Percentiles rank a stretch among this genome's conserved stretches.
Conservation (phyloP, 2,329 filamentous ascomycete species). For the Arthroderma sp. region DNA sequence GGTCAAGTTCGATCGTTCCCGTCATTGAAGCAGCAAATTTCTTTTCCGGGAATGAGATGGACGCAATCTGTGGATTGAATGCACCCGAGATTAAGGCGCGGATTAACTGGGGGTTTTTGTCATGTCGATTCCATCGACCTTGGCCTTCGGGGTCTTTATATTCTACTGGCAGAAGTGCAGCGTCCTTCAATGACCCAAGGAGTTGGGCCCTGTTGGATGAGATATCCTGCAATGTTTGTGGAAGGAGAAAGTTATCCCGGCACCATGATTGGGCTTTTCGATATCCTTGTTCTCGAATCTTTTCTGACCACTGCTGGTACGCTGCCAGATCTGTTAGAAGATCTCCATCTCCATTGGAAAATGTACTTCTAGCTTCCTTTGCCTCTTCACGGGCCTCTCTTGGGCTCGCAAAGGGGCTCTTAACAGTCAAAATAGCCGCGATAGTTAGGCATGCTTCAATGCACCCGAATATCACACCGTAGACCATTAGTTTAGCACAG, state of each 20-base stretch:
- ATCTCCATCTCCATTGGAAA: constrained; percentile 70
- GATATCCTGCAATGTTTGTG: constrained; percentile 77
- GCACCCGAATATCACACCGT: constrained; percentile 86
- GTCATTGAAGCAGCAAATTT: constrained; percentile 82
- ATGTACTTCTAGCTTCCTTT: constrained; percentile 60
- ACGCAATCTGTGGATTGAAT: constrained; percentile 74
- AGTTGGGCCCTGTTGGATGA: constrained; percentile 77
- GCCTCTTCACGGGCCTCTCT: constrained; percentile 72
- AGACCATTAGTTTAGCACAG: constrained; percentile 89
- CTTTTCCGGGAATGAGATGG: constrained; percentile 89
- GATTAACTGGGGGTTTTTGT: constrained; percentile 41
- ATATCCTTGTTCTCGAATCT: constrained; percentile 40
- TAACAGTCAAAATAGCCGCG: constrained; percentile 80
- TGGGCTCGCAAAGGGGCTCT: constrained; percentile 75
- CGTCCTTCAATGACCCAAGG: constrained; percentile 70
- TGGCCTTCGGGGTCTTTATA: constrained; percentile 27
- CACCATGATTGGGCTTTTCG: constrained; percentile 56
- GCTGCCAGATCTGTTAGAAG: constrained; percentile 76
- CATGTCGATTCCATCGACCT: constrained; percentile 28
- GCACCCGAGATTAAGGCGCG: constrained; percentile 61
- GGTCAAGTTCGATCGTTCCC: constrained; percentile 84
- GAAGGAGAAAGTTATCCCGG: constrained; percentile 70
- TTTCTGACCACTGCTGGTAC: constrained; percentile 68
- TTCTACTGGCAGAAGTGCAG: constrained; percentile 58
- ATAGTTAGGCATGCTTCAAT: constrained; percentile 80